These are phyloP conservation scores for Oropetium thomaeum DNA, from an alignment of 176 grass and related monocot genomes.

Conservation along the genomic window DNA sequence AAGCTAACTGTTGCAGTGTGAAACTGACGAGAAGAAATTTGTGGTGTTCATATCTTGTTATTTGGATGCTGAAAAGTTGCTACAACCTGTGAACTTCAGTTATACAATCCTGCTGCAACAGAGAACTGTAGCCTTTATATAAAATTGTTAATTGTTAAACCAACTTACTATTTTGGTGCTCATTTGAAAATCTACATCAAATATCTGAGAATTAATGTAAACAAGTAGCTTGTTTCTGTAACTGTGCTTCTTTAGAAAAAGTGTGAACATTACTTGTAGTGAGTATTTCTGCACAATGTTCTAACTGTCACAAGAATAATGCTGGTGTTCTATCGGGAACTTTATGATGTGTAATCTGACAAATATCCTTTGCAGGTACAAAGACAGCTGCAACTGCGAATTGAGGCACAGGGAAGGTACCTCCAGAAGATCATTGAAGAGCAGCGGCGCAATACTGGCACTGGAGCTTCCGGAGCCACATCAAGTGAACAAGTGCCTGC, in stretches of 20 bases:
- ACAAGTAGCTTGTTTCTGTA: neutral
- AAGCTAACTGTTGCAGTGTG: neutral
- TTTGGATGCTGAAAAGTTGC: neutral
- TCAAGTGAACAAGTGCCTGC: slow-evolving; percentile 20
- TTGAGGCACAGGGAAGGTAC: slow-evolving; percentile 63
- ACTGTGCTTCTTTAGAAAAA: neutral
- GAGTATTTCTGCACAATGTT: neutral
- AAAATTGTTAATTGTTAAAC: no score
- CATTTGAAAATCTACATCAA: neutral
- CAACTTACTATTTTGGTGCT: neutral
- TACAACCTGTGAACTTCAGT: neutral
- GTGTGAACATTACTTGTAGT: neutral
- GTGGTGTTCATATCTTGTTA: neutral
- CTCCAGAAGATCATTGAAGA: slow-evolving; percentile 40
- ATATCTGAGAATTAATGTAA: neutral
- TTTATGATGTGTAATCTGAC: neutral
- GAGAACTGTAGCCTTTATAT: no score
- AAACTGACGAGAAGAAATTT: neutral
- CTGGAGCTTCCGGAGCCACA: slow-evolving; percentile 7
- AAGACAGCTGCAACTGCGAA: slow-evolving; percentile 45
- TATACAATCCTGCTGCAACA: neutral
- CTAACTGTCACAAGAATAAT: slow-evolving; percentile 12
- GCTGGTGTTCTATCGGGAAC: neutral
- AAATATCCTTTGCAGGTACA: slow-evolving; percentile 21
- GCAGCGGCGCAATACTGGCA: slow-evolving; percentile 5